These are phyloP conservation scores for Neurospora sp. DNA, from an alignment of 495 filamentous ascomycete species.

Conservation along the genomic window DNA sequence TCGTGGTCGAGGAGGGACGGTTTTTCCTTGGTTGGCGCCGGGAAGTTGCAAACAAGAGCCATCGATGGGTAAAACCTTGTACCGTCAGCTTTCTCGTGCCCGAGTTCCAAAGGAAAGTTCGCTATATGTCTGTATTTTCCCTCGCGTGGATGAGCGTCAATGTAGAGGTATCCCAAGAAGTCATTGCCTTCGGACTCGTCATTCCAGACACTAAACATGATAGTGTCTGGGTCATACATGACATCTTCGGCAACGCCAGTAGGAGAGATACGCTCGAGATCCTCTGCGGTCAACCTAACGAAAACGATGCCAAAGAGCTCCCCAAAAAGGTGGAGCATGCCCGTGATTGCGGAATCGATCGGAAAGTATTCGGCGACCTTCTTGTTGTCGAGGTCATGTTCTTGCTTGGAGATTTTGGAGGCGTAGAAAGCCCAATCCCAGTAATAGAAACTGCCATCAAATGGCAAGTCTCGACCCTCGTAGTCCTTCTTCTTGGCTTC, in stretches of 20 bases:
- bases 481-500: slow-evolving; percentile 74
- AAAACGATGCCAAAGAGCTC: slow-evolving; percentile 86
- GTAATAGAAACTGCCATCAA: slow-evolving; percentile 73
- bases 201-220: slow-evolving; percentile 54
- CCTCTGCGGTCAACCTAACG: slow-evolving; percentile 57
- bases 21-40: slow-evolving; percentile 51
- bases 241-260: slow-evolving; percentile 50
- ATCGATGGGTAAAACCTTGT: slow-evolving; percentile 51
- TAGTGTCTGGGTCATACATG: slow-evolving; percentile 52
- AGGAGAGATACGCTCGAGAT: slow-evolving; percentile 35
- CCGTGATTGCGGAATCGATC: slow-evolving; percentile 66
- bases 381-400: slow-evolving; percentile 81
- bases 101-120: slow-evolving; percentile 70
- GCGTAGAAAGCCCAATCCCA: slow-evolving; percentile 85
- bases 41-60: slow-evolving; percentile 58
- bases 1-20: slow-evolving; percentile 54
- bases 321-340: slow-evolving; percentile 94
- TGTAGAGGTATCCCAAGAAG: slow-evolving; percentile 57
- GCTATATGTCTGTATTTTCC: slow-evolving; percentile 63
- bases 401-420: slow-evolving; percentile 82
- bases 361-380: slow-evolving; percentile 94
- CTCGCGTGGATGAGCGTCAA: slow-evolving; percentile 50
- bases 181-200: slow-evolving; percentile 44
- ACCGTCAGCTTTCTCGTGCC: slow-evolving; percentile 42
- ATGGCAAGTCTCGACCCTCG: slow-evolving; percentile 40